Evolutionary conservation across 2,329 filamentous ascomycete genomes (phyloP).

Genomic region (Chalaropsis ovoidea): DNA sequence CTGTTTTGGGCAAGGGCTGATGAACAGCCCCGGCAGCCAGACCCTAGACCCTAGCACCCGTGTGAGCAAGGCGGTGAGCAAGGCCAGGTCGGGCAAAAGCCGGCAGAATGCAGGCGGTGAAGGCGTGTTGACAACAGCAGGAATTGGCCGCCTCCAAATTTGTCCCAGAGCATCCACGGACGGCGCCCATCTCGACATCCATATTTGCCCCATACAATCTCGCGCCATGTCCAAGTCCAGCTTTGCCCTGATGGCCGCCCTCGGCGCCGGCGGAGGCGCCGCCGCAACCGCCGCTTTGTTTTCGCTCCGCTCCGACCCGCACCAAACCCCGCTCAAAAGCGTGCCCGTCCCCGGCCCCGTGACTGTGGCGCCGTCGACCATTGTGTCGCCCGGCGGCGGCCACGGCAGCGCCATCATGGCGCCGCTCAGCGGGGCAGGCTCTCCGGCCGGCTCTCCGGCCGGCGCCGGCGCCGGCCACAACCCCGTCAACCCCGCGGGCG

Average conservation of each 20-base stretch:
- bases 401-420: constrained; percentile 36
- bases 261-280: constrained; percentile 66
- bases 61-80: background rate
- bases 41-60: background rate
- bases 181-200: background rate
- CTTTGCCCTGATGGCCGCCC: constrained; percentile 62
- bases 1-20: background rate
- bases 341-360: constrained; percentile 29
- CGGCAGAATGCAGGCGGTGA: background rate
- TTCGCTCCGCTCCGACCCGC: constrained; percentile 40
- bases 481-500: constrained; percentile 61
- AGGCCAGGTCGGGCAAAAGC: background rate
- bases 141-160: background rate
- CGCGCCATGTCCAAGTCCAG: constrained; percentile 66
- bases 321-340: constrained; percentile 27
- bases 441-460: constrained; percentile 27
- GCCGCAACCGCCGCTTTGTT: constrained; percentile 61
- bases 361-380: background rate
- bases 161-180: background rate
- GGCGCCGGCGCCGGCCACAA: constrained; percentile 40
- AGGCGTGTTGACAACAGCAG: background rate
- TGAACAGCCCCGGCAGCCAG: background rate
- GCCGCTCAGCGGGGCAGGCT: constrained; percentile 31
- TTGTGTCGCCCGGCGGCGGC: constrained; percentile 30
- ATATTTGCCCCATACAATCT: background rate